A percentile compares a stretch with the other conserved stretches of the same genome.
Evolutionary conservation across 169 alveolate genomes (phyloP).

Genomic region (Theileria annulata): DNA sequence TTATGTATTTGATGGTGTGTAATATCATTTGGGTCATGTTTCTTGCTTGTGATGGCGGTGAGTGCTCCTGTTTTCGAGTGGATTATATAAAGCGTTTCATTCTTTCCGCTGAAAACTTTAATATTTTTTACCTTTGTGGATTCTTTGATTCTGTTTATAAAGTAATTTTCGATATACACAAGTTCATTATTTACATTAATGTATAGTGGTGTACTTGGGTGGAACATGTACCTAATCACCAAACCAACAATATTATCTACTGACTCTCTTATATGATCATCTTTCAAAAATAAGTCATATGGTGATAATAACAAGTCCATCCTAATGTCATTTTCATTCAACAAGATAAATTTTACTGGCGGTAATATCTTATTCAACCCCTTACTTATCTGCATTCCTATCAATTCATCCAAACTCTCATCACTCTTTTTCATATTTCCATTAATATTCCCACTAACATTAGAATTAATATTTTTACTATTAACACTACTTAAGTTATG

Average conservation of each 20-base stretch:
- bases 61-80: slow-evolving; percentile 6
- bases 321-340: slow-evolving; percentile 34
- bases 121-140: slow-evolving; percentile 19
- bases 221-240: slow-evolving; percentile 56
- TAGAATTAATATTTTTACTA: too few species aligned
- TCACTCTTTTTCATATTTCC: not conserved
- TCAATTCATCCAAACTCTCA: slow-evolving; percentile 32
- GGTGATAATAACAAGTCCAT: slow-evolving; percentile 53
- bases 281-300: slow-evolving; percentile 56
- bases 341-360: slow-evolving; percentile 27
- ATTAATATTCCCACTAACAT: not conserved
- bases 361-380: slow-evolving; percentile 57
- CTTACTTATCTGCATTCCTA: slow-evolving; percentile 42
- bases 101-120: slow-evolving; percentile 24
- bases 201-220: slow-evolving; percentile 43
- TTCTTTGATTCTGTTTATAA: slow-evolving; percentile 1
- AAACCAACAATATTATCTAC: slow-evolving; percentile 54
- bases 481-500: not conserved
- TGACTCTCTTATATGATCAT: slow-evolving; percentile 12
- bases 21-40: slow-evolving; percentile 23
- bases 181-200: slow-evolving; percentile 9
- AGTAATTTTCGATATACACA: slow-evolving; percentile 24
- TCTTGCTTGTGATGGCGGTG: slow-evolving; percentile 16
- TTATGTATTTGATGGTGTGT: slow-evolving; percentile 11
- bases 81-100: slow-evolving; percentile 20